phyloP scores from a whole-genome alignment of 75 land plant genomes.

The Adiantum capillusveneris region DNA sequence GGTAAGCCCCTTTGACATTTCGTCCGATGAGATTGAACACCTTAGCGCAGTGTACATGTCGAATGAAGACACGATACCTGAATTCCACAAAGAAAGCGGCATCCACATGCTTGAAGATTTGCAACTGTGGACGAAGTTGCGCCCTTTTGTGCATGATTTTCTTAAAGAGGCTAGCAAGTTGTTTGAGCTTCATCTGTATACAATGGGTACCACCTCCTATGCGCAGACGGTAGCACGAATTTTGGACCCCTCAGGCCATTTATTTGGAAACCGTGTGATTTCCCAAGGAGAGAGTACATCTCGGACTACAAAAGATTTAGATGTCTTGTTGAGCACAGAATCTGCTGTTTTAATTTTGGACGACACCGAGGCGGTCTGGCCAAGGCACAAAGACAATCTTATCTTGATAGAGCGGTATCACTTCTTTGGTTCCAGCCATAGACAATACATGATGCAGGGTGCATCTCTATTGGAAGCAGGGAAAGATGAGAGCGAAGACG shows the following conservation, averaged over 20 bases:
- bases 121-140: constrained; percentile 34
- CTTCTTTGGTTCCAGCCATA: constrained; percentile 2
- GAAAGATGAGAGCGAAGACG: constrained; percentile 8
- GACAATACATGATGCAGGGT: not conserved
- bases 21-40: not conserved
- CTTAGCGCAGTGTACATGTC: not conserved
- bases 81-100: not conserved
- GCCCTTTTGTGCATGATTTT: constrained; percentile 29
- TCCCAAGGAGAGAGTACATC: constrained; percentile 26
- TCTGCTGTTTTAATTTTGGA: constrained; percentile 34
- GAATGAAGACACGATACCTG: not conserved
- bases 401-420: not conserved
- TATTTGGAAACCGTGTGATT: constrained; percentile 24
- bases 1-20: constrained; percentile 16
- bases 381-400: constrained; percentile 5
- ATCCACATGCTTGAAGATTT: too few species aligned
- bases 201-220: constrained; percentile 33
- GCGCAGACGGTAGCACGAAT: constrained; percentile 25
- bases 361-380: constrained; percentile 27
- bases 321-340: constrained; percentile 30
- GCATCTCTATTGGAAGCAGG: not conserved
- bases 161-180: constrained; percentile 31
- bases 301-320: constrained; percentile 23
- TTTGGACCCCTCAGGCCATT: constrained; percentile 24
- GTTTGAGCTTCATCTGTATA: constrained; percentile 35